A percentile compares a stretch with the other conserved stretches of the same genome.
These are phyloP conservation scores for Trichosporon sp. DNA, from an alignment of 1,284 basidiomycete species.

Conservation along the genomic window DNA sequence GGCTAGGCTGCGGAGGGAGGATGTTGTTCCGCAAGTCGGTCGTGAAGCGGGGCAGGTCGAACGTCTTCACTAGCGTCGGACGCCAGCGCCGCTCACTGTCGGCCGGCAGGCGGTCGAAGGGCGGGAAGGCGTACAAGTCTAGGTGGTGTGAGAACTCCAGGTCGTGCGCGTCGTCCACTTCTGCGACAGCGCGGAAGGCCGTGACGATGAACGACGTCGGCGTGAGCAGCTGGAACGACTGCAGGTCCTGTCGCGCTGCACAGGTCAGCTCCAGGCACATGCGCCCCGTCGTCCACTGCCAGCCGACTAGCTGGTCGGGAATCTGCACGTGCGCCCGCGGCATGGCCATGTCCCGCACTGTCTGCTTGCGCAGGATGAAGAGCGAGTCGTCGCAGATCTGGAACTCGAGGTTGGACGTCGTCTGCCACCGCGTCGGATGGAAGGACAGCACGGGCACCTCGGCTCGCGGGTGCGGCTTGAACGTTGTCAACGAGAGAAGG, in stretches of 20 bases:
- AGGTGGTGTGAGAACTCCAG: conserved; percentile 36
- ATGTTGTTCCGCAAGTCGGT: conserved; percentile 23
- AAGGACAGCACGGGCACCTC: conserved; percentile 26
- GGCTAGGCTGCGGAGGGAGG: conserved; percentile 31
- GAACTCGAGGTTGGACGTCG: conserved; percentile 28
- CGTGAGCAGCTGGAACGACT: conserved; percentile 37
- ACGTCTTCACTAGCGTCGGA: conserved; percentile 31
- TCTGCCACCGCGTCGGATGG: conserved; percentile 16
- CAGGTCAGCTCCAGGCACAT: conserved; percentile 24
- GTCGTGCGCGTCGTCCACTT: conserved; percentile 26
- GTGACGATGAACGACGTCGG: conserved; percentile 39
- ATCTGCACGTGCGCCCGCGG: background rate
- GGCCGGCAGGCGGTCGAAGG: conserved; percentile 12
- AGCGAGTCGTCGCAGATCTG: conserved; percentile 47
- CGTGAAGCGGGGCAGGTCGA: conserved; percentile 37
- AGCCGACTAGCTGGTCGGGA: conserved; percentile 33
- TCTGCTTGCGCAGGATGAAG: conserved; percentile 30
- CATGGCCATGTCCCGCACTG: background rate
- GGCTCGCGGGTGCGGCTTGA: conserved; percentile 41
- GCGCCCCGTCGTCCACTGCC: conserved; percentile 46
- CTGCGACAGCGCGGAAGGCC: conserved; percentile 25
- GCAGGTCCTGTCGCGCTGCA: conserved; percentile 26
- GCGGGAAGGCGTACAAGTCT: conserved; percentile 24
- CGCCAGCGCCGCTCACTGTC: conserved; percentile 18
- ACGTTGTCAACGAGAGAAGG: conserved; percentile 38